These are phyloP conservation scores for Gastrodia elata DNA, from an alignment of 106 monocot genomes.

Conservation along the genomic window DNA sequence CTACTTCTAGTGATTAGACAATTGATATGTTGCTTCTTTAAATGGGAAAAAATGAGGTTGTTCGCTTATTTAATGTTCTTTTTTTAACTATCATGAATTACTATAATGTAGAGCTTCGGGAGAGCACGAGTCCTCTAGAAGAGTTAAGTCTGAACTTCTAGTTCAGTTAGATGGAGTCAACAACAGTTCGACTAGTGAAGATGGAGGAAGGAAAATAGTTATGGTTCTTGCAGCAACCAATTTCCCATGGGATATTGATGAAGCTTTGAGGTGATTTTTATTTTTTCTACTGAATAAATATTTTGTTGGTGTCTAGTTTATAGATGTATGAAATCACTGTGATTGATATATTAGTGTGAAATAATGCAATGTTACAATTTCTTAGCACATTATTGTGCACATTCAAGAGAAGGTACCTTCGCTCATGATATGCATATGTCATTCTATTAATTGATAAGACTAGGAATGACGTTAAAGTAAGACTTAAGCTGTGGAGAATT, in stretches of 20 bases:
- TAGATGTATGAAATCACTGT: not conserved
- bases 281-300: not conserved
- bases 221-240: slow-evolving; percentile 99
- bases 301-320: not conserved
- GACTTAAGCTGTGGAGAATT: too few relatives aligned
- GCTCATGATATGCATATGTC: too few relatives aligned
- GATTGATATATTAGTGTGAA: not conserved
- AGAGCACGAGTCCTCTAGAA: slow-evolving; percentile 97
- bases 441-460: too few relatives aligned
- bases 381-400: too few relatives aligned
- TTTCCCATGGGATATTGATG: slow-evolving; percentile 99
- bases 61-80: not conserved
- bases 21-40: not conserved
- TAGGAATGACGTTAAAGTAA: too few relatives aligned
- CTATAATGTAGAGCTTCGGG: slow-evolving; percentile 68
- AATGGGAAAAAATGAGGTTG: not conserved
- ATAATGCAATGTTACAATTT: not conserved
- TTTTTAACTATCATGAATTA: not conserved
- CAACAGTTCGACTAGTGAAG: slow-evolving; percentile 66
- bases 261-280: slow-evolving; percentile 73
- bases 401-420: too few relatives aligned
- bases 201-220: slow-evolving; percentile 83
- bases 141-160: slow-evolving; percentile 95
- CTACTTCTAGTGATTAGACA: not conserved
- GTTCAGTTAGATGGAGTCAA: slow-evolving; percentile 97